These are phyloP conservation scores for Yarrowia divulgata DNA, from an alignment of 805 yeast genomes.

Conservation along the genomic window DNA sequence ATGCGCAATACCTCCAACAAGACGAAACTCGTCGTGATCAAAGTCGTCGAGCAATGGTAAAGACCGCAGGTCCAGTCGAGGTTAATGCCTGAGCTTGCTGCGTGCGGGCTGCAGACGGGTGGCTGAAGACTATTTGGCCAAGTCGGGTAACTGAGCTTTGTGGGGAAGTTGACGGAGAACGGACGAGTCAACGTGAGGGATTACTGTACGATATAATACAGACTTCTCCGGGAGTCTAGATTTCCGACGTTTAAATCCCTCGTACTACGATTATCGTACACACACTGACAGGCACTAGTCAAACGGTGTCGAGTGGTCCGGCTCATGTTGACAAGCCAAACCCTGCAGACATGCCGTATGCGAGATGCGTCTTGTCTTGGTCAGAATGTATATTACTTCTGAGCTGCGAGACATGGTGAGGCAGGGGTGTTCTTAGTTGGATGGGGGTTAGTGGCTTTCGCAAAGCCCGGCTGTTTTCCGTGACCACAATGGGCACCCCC, in stretches of 20 bases:
- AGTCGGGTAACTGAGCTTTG: conserved; percentile 24
- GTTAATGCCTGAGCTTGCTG: conserved; percentile 36
- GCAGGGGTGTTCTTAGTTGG: too few relatives aligned
- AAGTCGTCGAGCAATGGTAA: conserved; percentile 33
- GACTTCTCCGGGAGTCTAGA: not conserved
- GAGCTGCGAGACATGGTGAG: not conserved
- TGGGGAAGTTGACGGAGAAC: not conserved
- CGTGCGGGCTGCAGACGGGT: conserved; percentile 16
- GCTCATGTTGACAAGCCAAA: not conserved
- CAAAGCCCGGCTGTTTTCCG: too few relatives aligned
- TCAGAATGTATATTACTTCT: not conserved
- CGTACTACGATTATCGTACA: too few relatives aligned
- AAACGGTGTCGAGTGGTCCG: not conserved
- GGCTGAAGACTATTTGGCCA: conserved; percentile 17
- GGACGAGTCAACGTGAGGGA: too few relatives aligned
- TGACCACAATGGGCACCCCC: too few relatives aligned
- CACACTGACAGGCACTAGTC: conserved; percentile 1
- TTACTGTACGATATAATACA: too few relatives aligned
- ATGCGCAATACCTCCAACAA: not conserved
- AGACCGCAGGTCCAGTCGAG: conserved; percentile 26
- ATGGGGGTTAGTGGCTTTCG: not conserved
- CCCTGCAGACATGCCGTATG: conserved; percentile 31
- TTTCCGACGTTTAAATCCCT: too few relatives aligned
- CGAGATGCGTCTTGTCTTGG: conserved; percentile 17
- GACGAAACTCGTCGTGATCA: not conserved